A percentile compares a stretch with the other conserved stretches of the same genome.
Evolutionary conservation across 1,284 basidiomycete genomes (phyloP).

Genomic region (Sphaerobolus stellatus): DNA sequence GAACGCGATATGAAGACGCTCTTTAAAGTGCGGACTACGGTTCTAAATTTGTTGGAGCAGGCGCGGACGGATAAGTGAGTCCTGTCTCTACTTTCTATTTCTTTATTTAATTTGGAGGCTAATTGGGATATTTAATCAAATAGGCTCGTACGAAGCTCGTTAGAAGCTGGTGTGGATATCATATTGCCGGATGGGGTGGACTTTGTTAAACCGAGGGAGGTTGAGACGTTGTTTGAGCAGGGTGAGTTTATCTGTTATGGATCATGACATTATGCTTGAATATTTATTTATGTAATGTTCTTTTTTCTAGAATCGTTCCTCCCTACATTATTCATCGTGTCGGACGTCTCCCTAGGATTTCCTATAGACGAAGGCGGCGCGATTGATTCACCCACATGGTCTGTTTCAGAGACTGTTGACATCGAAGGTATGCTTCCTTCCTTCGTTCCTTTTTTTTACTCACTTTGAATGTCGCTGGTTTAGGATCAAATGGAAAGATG

Average conservation of each 20-base stretch:
- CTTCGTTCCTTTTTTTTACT: no score
- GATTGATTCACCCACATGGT: no score
- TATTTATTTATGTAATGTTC: neutral
- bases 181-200: constrained; percentile 36
- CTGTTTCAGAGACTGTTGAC: no score
- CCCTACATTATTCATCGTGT: constrained; percentile 77
- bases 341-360: no score
- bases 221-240: constrained; percentile 11
- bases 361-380: no score
- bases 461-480: no score
- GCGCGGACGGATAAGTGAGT: constrained; percentile 57
- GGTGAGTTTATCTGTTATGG: constrained; percentile 36
- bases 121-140: neutral
- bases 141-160: constrained; percentile 68
- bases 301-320: constrained; percentile 52
- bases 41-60: constrained; percentile 64
- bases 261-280: neutral
- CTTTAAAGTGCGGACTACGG: constrained; percentile 52
- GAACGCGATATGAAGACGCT: constrained; percentile 60
- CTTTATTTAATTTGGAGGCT: constrained; percentile 1
- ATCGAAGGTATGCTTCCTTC: no score
- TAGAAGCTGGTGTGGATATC: constrained; percentile 69
- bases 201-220: constrained; percentile 16
- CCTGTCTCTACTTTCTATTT: neutral
- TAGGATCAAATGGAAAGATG: no score